Evolutionary conservation across 1,139 yeast genomes (phyloP), one percentile per base, ranked within the genome.

Genomic region (Yamadazyma buinensis): DNA sequence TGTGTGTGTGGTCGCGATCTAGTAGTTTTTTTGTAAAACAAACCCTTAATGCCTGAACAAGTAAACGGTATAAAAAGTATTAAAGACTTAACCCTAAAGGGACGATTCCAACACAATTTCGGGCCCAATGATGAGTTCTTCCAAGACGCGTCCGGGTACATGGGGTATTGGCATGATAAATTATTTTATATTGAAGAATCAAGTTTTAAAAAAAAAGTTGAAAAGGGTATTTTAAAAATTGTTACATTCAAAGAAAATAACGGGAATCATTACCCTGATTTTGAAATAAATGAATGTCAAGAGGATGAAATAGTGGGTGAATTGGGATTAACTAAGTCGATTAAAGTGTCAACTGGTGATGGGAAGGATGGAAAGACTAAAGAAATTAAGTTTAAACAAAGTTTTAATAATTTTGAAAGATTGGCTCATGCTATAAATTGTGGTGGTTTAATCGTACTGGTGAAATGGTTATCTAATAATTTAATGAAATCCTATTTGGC

Each of bases 381-480:
- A 5, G 7, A 17, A 5, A 11, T 26, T 10, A 29, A 12, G 20
- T 23, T 32, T 21, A 29, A 30, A 23, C 17, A 24, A 12, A 12
- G 23, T 18, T 24, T 32, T 39, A 11, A 22, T 24, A 15, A 30
- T 1, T 32, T 48, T 9, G 46, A 56, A 5, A 54, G 84, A 40
- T 54, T 53, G 15, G 82, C 77, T 0, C 49, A 61, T n/a, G 59
- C 72, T 1, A 39, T 73, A 11, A 75, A 77, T 43, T 58, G 72
- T 0, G 86, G 86, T 1, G 82, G 82, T 0, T 51, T 71, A 5
- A 63, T 82, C 0, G 64, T 82, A 0, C 68, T 75, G 15, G 54
- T 72, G 38, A 70, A 72, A 20, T 82, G 88, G 87, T 49, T 74
- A n/a, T 59, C 55, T n/a, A 48, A 39, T 23, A 48, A 49, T 19